These are phyloP conservation scores for Lagenidium sp. DNA, from an alignment of 352 stramenopile genomes.

Conservation along the genomic window DNA sequence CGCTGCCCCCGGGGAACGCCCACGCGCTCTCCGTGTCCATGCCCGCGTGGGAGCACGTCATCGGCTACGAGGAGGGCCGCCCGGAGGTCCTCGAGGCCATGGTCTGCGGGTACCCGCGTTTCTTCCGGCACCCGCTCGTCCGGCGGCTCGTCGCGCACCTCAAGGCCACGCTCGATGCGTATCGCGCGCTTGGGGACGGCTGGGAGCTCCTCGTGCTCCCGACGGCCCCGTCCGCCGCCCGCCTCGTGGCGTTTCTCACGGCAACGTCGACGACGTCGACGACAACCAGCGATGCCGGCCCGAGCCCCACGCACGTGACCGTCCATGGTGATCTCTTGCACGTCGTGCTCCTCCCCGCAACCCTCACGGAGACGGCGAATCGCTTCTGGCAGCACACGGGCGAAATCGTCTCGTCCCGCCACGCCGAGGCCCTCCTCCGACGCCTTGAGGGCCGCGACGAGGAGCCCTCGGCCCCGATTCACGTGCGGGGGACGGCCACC, in stretches of 20 bases:
- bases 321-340: conserved; percentile 41
- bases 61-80: conserved; percentile 88
- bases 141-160: conserved; percentile 42
- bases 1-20: conserved; percentile 51
- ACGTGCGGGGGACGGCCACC: conserved; percentile 12
- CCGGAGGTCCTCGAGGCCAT: conserved; percentile 56
- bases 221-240: conserved; percentile 36
- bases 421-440: conserved; percentile 57
- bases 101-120: conserved; percentile 88
- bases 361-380: conserved; percentile 43
- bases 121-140: conserved; percentile 88
- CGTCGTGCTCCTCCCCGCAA: conserved; percentile 67
- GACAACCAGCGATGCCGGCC: conserved; percentile 23
- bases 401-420: conserved; percentile 86
- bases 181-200: conserved; percentile 13
- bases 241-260: conserved; percentile 60
- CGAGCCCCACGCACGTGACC: too few relatives aligned
- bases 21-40: conserved; percentile 83
- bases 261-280: background rate
- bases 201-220: conserved; percentile 49
- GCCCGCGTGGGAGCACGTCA: conserved; percentile 73
- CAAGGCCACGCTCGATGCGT: conserved; percentile 10
- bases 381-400: conserved; percentile 93
- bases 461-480: background rate
- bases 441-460: conserved; percentile 18